These are phyloP conservation scores for Globisporangium nunn DNA, from an alignment of 352 stramenopile species.

Conservation along the genomic window DNA sequence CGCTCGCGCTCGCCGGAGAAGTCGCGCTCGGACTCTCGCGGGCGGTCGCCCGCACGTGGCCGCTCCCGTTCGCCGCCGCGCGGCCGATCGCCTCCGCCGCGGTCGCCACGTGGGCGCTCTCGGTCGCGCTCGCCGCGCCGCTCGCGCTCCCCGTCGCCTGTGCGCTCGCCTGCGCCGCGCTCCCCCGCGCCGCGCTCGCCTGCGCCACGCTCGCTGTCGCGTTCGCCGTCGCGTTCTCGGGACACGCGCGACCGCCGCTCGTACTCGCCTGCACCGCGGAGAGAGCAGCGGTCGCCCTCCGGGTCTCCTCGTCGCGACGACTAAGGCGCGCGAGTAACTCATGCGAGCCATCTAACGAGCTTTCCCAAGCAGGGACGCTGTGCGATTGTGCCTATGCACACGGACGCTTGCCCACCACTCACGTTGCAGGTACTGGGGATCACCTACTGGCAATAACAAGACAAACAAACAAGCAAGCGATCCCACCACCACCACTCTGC, in stretches of 20 bases:
- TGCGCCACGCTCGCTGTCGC: constrained; percentile 26
- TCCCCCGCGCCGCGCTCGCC: constrained; percentile 28
- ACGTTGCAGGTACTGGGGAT: neutral
- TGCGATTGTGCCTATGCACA: neutral
- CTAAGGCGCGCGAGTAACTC: neutral
- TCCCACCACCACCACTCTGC: neutral
- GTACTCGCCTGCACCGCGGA: constrained; percentile 28
- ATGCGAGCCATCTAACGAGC: too few relatives aligned
- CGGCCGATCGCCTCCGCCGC: constrained; percentile 18
- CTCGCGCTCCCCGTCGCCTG: constrained; percentile 24
- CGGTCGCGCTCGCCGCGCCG: constrained; percentile 16
- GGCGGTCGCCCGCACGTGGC: constrained; percentile 13
- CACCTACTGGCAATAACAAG: neutral
- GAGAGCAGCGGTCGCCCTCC: constrained; percentile 50
- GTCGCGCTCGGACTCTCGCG: neutral
- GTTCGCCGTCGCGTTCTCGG: constrained; percentile 23
- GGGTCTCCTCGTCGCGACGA: constrained; percentile 40
- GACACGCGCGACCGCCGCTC: constrained; percentile 26
- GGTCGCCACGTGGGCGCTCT: constrained; percentile 10
- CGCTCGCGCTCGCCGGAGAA: constrained; percentile 30
- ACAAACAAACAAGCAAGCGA: constrained; percentile 2
- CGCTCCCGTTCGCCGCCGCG: constrained; percentile 20
- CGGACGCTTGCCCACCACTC: neutral
- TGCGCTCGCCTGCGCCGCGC: constrained; percentile 17
- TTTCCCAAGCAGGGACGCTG: too few relatives aligned